Percentiles rank a stretch among this genome's conserved stretches.
Evolutionary conservation across 148 eudicot genomes (phyloP).

Genomic region (Vaccinium vitisidaea): DNA sequence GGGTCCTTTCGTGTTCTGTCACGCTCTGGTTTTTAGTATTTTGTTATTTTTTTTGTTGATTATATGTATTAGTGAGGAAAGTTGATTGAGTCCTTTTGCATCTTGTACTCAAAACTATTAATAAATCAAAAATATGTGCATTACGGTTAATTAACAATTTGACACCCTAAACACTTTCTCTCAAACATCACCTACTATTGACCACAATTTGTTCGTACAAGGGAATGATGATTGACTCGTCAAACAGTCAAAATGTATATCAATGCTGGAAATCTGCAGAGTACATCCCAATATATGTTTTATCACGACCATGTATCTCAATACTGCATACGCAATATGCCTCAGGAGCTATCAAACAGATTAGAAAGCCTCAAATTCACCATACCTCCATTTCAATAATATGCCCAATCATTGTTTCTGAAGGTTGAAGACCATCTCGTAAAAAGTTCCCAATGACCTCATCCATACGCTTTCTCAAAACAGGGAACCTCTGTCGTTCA

Average conservation of each 20-base stretch:
- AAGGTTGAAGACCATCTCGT: conserved; percentile 77
- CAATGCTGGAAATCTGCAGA: background rate
- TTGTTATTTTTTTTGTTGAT: background rate
- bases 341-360: background rate
- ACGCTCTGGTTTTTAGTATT: background rate
- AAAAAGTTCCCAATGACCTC: conserved; percentile 75
- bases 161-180: no score
- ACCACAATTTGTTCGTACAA: no score
- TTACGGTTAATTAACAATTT: no score
- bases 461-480: conserved; percentile 81
- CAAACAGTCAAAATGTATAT: no score
- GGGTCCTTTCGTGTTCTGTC: background rate
- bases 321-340: background rate
- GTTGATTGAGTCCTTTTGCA: no score
- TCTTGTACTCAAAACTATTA: no score
- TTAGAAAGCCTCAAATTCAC: background rate
- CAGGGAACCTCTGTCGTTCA: conserved; percentile 83
- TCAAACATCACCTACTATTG: no score
- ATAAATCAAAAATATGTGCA: no score
- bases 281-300: background rate
- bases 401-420: conserved; percentile 75
- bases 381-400: conserved; percentile 94
- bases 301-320: background rate
- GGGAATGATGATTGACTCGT: no score
- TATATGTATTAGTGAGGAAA: no score